Conservation (phyloP, 2,329 filamentous ascomycete species). For the Biscogniauxia marginata region DNA sequence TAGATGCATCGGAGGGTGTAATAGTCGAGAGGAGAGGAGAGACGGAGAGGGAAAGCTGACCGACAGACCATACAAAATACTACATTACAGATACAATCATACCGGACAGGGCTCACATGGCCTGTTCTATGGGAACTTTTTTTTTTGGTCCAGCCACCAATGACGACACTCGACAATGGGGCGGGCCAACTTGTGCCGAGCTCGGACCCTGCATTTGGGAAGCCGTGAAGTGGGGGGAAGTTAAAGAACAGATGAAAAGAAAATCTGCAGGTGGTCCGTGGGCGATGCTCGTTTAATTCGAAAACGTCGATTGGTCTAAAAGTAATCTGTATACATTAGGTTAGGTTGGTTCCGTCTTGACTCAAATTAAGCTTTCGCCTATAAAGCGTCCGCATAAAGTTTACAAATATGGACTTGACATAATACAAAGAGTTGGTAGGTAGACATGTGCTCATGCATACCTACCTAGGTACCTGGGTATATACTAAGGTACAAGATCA, state of each 20-base stretch:
- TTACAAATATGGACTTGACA: no score
- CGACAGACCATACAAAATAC: constrained; percentile 1
- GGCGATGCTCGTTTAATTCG: not conserved
- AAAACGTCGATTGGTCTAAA: not conserved
- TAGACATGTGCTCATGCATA: no score
- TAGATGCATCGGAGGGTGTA: constrained; percentile 13
- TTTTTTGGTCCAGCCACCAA: constrained; percentile 18
- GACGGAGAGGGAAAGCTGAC: constrained; percentile 11
- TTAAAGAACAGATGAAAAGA: not conserved
- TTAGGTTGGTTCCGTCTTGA: no score
- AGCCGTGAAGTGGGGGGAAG: constrained; percentile 13
- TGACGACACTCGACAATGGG: constrained; percentile 22
- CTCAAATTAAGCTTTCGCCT: not conserved
- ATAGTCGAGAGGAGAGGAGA: constrained; percentile 2
- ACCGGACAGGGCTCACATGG: not conserved
- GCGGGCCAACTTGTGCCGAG: constrained; percentile 17
- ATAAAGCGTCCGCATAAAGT: not conserved
- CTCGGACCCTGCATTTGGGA: constrained; percentile 25
- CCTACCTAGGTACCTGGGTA: no score
- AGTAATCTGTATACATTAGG: no score
- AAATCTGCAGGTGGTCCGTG: not conserved
- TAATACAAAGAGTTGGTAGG: no score
- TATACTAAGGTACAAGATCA: no score
- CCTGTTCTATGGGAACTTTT: constrained; percentile 11
- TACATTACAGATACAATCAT: not conserved